A percentile compares a stretch with the other conserved stretches of the same genome.
Conservation (phyloP, 2,329 filamentous ascomycete species). For the Claviceps purpurea region DNA sequence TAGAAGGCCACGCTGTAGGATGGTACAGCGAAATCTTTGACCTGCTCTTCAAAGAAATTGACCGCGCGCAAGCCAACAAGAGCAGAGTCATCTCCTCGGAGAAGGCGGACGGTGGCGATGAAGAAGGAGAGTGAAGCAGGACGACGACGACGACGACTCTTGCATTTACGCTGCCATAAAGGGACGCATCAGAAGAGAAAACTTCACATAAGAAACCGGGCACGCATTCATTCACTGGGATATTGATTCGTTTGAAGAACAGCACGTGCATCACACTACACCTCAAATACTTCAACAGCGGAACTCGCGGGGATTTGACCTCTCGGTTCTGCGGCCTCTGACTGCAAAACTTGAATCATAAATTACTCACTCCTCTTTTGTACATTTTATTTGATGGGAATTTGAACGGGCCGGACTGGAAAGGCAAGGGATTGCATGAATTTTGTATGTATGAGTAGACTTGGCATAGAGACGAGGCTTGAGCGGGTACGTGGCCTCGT, state of each 20-base stretch:
- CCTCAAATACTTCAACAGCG: no score
- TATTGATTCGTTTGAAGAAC: no score
- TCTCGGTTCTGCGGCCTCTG: not conserved
- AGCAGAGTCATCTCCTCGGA: constrained; percentile 52
- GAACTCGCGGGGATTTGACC: no score
- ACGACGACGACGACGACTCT: not conserved
- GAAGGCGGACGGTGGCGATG: constrained; percentile 24
- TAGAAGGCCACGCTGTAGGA: constrained; percentile 77
- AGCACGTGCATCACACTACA: no score
- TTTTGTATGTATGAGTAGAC: not conserved
- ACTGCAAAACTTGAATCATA: not conserved
- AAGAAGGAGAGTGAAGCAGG: constrained; percentile 20
- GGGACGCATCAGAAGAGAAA: no score
- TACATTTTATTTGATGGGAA: not conserved
- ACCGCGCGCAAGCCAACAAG: constrained; percentile 57
- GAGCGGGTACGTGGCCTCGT: no score
- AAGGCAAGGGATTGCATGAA: not conserved
- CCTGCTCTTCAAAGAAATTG: constrained; percentile 73
- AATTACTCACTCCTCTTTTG: not conserved
- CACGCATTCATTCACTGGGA: no score
- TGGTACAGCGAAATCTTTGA: constrained; percentile 96
- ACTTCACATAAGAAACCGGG: no score
- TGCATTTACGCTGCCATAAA: not conserved
- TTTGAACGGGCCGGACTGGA: not conserved
- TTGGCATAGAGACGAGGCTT: no score